Base-by-base conservation (phyloP, 345 rosid genomes). In the Eucalyptus urophylla region DNA sequence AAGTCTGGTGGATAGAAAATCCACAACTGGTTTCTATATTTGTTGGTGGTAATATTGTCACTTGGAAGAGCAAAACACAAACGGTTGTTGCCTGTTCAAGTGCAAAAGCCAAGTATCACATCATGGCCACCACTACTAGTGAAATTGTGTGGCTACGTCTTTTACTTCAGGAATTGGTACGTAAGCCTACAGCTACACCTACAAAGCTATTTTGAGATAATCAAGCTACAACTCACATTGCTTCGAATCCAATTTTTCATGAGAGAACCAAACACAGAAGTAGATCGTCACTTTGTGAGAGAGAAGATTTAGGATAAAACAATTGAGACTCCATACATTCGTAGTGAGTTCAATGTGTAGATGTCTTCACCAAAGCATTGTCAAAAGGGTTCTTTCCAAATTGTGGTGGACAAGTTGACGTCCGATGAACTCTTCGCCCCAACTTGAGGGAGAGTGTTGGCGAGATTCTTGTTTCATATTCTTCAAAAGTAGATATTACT, bases 381-480 rank as follows among this genome's bases (percentile, higher is more conserved):
- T 37, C 45, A 60, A 60, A 60, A 25, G 4, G 31, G 67, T 10
- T 60, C n/a, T 25, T 60, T 60, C 31, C 1, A 60, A 60, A 25
- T 2, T 60, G 4, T 11, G n/a, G 4, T 25, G n/a, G n/a, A 60
- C 67, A 60, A 60, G n/a, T 60, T 60, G 67, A 60, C 31, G 31
- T 24, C n/a, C 0, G 0, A 60, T 4, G 0, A 60, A 60, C 1
- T 60, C 67, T 25, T 60, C 7, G 4, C 31, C n/a, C n/a, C n/a
- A 60, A 25, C 4, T 25, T 60, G 15, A 25, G 67, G n/a, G n/a
- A 27, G 14, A 1, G 14, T 60, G 14, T 60, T 60, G 27, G 67
- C 1, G 4, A 60, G n/a, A 60, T 60, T 24, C 13, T 60, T 0
- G 1, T 24, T 12, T 25, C 67, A 4, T 25, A 8, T 60, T 60